Conservation (phyloP, 1,284 basidiomycete genomes). For the Schizopora paradoxa region DNA sequence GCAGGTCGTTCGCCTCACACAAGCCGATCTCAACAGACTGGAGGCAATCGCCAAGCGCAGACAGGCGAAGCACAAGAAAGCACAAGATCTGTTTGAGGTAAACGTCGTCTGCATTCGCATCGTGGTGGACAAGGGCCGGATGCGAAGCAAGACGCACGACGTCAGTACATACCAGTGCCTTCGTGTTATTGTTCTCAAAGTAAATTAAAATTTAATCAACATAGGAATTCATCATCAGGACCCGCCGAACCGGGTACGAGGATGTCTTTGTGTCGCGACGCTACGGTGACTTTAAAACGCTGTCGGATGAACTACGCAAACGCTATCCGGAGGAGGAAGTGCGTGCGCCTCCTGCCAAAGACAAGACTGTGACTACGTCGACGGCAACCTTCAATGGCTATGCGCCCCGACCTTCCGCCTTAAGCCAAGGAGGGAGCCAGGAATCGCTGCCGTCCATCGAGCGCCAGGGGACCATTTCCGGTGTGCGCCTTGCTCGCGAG, state of each 20-base stretch:
- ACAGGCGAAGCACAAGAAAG: slow-evolving; percentile 41
- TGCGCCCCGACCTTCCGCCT: slow-evolving; percentile 5
- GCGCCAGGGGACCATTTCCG: slow-evolving; percentile 15
- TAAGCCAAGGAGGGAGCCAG: slow-evolving; percentile 8
- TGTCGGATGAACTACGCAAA: slow-evolving; percentile 83
- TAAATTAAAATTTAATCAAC: slow-evolving; percentile 9
- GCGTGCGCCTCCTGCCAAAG: slow-evolving; percentile 81
- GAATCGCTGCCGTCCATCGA: slow-evolving; percentile 18
- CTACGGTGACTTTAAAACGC: slow-evolving; percentile 91
- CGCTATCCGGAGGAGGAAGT: slow-evolving; percentile 76
- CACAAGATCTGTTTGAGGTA: slow-evolving; percentile 69
- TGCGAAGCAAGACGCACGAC: slow-evolving; percentile 82
- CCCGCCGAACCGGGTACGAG: slow-evolving; percentile 61
- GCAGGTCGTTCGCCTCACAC: slow-evolving; percentile 83
- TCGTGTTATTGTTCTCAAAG: slow-evolving; percentile 17
- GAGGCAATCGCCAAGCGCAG: slow-evolving; percentile 63
- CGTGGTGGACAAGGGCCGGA: slow-evolving; percentile 74
- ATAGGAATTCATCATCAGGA: slow-evolving; percentile 95
- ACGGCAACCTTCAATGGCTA: slow-evolving; percentile 24
- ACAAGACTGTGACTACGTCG: slow-evolving; percentile 60
- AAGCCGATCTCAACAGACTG: slow-evolving; percentile 72
- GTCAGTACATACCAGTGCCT: slow-evolving; percentile 36
- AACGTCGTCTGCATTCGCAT: slow-evolving; percentile 85
- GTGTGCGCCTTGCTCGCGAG: slow-evolving; percentile 69
- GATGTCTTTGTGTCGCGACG: slow-evolving; percentile 89